phyloP scores from a whole-genome alignment of 306 rosid genomes.

The Lathyrus oleraceus region DNA sequence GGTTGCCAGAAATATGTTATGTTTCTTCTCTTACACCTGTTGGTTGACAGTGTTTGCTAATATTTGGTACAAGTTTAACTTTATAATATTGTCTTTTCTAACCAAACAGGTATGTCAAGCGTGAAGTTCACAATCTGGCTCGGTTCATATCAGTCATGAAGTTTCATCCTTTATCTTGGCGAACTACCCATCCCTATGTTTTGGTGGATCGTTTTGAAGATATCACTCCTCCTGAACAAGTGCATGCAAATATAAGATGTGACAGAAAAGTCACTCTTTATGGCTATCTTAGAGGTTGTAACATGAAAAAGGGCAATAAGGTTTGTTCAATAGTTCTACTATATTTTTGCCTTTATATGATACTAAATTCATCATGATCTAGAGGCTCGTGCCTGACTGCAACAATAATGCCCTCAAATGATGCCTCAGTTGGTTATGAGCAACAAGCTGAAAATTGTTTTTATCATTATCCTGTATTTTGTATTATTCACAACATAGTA shows the following conservation, averaged over 20 bases:
- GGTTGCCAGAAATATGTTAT: conserved; percentile 1
- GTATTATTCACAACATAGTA: neutral
- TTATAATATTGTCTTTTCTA: conserved; percentile 13
- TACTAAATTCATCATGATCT: neutral
- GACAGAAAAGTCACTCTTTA: conserved; percentile 85
- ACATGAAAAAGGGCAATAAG: conserved; percentile 82
- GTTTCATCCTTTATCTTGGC: conserved; percentile 93
- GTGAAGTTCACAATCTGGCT: conserved; percentile 90
- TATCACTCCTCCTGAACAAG: conserved; percentile 82
- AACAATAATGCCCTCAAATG: neutral
- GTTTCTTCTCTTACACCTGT: conserved; percentile 7
- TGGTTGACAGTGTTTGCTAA: neutral
- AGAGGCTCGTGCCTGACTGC: neutral
- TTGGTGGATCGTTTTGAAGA: conserved; percentile 95
- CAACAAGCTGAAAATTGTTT: conserved; percentile 13
- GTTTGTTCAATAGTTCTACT: conserved; percentile 41
- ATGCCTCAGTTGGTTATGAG: conserved; percentile 16
- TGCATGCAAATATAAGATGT: conserved; percentile 66
- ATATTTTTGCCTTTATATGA: neutral
- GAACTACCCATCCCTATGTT: conserved; percentile 84
- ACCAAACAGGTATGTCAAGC: conserved; percentile 71
- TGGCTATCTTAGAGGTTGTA: conserved; percentile 94
- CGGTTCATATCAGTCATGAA: conserved; percentile 93
- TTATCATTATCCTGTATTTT: neutral
- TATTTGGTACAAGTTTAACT: conserved; percentile 11